Conservation (phyloP, 2,329 filamentous ascomycete species). For the Paraconiothyrium brasiliense region DNA sequence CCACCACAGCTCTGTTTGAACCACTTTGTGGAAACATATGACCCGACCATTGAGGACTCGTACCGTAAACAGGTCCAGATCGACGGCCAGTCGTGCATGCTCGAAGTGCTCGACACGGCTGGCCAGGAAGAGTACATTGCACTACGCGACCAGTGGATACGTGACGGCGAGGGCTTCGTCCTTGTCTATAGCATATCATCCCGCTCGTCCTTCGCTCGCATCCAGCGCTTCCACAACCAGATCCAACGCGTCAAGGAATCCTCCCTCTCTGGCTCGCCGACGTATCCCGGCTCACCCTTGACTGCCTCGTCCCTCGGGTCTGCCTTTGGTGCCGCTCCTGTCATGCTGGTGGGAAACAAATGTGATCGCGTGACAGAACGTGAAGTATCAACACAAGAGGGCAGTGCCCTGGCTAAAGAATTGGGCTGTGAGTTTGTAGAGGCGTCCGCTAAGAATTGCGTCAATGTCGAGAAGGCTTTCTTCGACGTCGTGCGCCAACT, state of each 20-base stretch:
- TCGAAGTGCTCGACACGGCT: conserved; percentile 95
- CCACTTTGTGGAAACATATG: conserved; percentile 95
- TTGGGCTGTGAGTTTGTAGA: conserved; percentile 97
- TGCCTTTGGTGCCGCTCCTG: conserved; percentile 76
- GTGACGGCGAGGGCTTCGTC: conserved; percentile 96
- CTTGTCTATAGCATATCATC: conserved; percentile 99
- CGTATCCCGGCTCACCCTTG: conserved; percentile 79
- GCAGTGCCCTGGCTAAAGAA: conserved; percentile 88
- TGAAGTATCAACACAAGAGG: conserved; percentile 96
- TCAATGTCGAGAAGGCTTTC: conserved; percentile 98
- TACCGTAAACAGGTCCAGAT: conserved; percentile 81
- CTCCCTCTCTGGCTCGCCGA: conserved; percentile 73
- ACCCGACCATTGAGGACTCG: conserved; percentile 74
- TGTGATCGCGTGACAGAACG: conserved; percentile 95
- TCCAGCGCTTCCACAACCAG: conserved; percentile 95
- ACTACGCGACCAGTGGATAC: conserved; percentile 96
- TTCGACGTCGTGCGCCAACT: conserved; percentile 96
- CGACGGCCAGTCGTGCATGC: conserved; percentile 94
- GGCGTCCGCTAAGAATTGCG: conserved; percentile 95
- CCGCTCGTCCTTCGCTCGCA: conserved; percentile 91
- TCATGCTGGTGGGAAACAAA: conserved; percentile 99
- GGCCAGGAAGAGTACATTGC: conserved; percentile 99
- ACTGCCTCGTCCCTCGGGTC: conserved; percentile 64
- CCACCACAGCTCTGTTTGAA: conserved; percentile 82
- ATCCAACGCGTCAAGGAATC: conserved; percentile 98